Evolutionary conservation across 1,139 yeast genomes (phyloP), one percentile per base, ranked within the genome.

Genomic region (Yamadazyma songkhlaensis): DNA sequence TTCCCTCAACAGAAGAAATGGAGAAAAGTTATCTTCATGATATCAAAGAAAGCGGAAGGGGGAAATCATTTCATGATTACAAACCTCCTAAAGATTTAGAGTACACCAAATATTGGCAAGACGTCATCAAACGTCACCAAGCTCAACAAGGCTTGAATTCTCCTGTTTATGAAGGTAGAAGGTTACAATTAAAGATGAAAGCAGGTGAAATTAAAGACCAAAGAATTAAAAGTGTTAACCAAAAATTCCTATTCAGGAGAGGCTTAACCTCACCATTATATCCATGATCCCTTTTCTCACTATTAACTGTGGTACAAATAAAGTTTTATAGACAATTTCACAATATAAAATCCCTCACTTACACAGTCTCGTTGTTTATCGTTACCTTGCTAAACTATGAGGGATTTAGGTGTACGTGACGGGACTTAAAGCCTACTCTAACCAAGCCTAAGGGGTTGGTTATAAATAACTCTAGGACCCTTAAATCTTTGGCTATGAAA

Each of bases 1-100:
- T 72, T 25, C 78, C 78, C 0, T 34, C 55, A 4, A 36, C 44
- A 12, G 50, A 51, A 24, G 64, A 56, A 17, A 70, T 68, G 71
- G 24, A 39, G 4, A 24, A 36, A 4, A 50, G 49, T 36, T 57
- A 59, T 34, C 36, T 41, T 17, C 21, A 40, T 9, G 62, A 64
- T 36, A 37, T 59, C 10, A 41, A 31, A 6, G 40, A 27, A 8
- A 52, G 52, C 29, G 66, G 64, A 1, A 30, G 46, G 0, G 65
- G 64, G 3, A 53, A 50, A 27, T 29, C 41, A 2, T 58, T 62
- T 40, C 71, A 65, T 42, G 45, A 48, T 20, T 49, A 62, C 34
- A 42, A 45, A 12, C 55, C 47, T 32, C 67, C 67, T 2, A 42
- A 46, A 22, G 71, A 64, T 40, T 53, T 48, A 5, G 56, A 54